These are phyloP conservation scores for Rhizophora mangle DNA, from an alignment of 345 rosid genomes.

Conservation along the genomic window DNA sequence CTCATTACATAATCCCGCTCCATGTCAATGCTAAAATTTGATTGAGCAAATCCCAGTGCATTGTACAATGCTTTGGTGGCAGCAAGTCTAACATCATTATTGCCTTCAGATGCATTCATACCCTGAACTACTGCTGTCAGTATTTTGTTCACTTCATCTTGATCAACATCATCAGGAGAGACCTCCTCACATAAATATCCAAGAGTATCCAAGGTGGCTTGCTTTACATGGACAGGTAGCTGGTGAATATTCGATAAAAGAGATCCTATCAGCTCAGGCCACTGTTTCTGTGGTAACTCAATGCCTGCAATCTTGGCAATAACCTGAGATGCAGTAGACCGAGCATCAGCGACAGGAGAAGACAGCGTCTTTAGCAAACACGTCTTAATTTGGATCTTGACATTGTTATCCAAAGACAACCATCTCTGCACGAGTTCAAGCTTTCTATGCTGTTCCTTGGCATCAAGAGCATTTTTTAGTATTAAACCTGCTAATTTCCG, in stretches of 20 bases:
- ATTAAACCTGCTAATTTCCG: not conserved
- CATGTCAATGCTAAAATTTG: conserved; percentile 5
- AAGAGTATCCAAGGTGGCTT: conserved; percentile 1
- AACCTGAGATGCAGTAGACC: not conserved
- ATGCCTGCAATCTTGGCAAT: conserved; percentile 2
- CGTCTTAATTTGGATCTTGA: not conserved
- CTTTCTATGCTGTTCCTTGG: conserved; percentile 2
- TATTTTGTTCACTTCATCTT: conserved; percentile 3
- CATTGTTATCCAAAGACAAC: not conserved
- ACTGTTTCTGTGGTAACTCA: not conserved
- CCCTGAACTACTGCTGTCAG: conserved; percentile 4
- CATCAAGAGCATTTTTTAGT: not conserved
- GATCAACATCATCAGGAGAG: not conserved
- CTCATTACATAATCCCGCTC: conserved; percentile 4
- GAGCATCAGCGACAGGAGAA: not conserved
- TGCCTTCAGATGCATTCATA: conserved; percentile 3
- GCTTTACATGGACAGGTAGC: not conserved
- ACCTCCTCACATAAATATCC: conserved; percentile 2
- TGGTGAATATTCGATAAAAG: not conserved
- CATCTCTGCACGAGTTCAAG: not conserved
- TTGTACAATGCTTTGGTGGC: conserved; percentile 4
- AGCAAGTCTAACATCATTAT: not conserved
- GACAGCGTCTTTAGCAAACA: not conserved
- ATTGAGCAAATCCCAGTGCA: conserved; percentile 2
- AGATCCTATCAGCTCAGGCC: conserved; percentile 2